A percentile compares a stretch with the other conserved stretches of the same genome.
These are phyloP conservation scores for Cenchrus americanus DNA, from an alignment of 176 grass and related monocot genomes.

Conservation along the genomic window DNA sequence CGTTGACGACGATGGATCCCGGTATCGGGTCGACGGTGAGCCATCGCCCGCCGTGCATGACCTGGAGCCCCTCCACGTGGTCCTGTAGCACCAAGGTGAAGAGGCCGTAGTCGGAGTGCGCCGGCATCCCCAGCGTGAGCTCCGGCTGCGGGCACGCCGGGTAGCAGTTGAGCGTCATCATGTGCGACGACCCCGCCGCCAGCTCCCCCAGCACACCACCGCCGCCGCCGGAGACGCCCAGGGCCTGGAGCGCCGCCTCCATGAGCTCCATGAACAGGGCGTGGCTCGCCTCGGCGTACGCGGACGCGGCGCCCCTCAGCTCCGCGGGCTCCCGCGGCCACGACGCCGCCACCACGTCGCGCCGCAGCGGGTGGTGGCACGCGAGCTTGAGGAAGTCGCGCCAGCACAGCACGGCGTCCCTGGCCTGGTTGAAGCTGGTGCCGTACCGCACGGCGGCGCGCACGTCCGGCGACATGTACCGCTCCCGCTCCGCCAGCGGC, in stretches of 20 bases:
- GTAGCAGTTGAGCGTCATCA: slow-evolving; percentile 81
- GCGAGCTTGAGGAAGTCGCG: slow-evolving; percentile 92
- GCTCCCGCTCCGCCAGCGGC: slow-evolving; percentile 53
- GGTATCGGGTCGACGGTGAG: slow-evolving; percentile 72
- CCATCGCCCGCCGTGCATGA: slow-evolving; percentile 59
- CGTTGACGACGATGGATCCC: slow-evolving; percentile 69
- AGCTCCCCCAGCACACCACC: slow-evolving; percentile 53
- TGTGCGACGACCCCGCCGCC: slow-evolving; percentile 51
- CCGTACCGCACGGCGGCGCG: slow-evolving; percentile 65
- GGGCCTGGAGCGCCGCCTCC: slow-evolving; percentile 54
- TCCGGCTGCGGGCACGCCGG: slow-evolving; percentile 84
- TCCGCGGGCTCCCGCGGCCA: slow-evolving; percentile 64
- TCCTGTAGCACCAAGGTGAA: slow-evolving; percentile 86
- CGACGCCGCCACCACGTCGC: slow-evolving; percentile 6
- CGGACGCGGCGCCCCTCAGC: slow-evolving; percentile 46
- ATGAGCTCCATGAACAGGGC: slow-evolving; percentile 68
- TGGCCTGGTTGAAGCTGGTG: slow-evolving; percentile 97
- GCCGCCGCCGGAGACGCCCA: not conserved
- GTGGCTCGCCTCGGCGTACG: slow-evolving; percentile 55
- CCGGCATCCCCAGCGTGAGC: slow-evolving; percentile 90
- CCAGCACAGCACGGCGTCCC: slow-evolving; percentile 85
- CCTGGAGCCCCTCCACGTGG: slow-evolving; percentile 72
- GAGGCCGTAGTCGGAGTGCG: slow-evolving; percentile 93
- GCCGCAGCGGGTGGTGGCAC: slow-evolving; percentile 52
- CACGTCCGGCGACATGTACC: slow-evolving; percentile 78